Base-by-base conservation (phyloP, 345 rosid species). In the Isatis tinctoria region DNA sequence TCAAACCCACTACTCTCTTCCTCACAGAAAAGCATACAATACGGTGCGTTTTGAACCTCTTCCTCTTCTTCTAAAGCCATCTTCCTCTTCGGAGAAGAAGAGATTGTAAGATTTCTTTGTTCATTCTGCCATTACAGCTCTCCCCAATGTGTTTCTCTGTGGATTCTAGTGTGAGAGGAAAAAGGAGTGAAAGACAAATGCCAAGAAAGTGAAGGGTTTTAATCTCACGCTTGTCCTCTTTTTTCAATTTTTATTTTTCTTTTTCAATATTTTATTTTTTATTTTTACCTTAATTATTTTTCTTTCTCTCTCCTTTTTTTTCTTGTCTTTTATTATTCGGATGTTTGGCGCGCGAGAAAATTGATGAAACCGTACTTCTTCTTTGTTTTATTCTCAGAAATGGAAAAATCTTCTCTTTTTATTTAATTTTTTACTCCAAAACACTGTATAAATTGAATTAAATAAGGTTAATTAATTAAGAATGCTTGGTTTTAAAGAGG, bases 21-120 rank as follows among this genome's bases (percentile, higher is more conserved):
- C 78, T 90, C 96, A 16, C 97, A 93, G 70, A 71, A 87, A 5
- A 91, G 85, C 61, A 73, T 61, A 70, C 80, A 74, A 78, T 4
- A 73, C 53, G 82, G 68, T 67, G 87, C 78, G 75, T 66, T 68
- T 60, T 54, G 85, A 32, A 60, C 33, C 63, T 78, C 69, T 5
- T 65, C 79, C 14, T 60, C 79, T 33, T 84, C 84, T 43, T 82
- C 82, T 74, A 84, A 76, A 70, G 89, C 83, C 96, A 90, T 88
- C 45, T 80, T 83, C 85, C 82, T 83, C 87, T 40, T 62, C 39
- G 52, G 76, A 76, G 72, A 57, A 57, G 86, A 78, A 79, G 86
- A 80, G 80, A 82, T 52, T 74, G 67, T 72, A 27, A 60, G 7
- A 66, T 51, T 56, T 1, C 78, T 80, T 74, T 78, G 82, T 56